These are phyloP conservation scores for Neoboletus subvelutipes DNA, from an alignment of 768 basidiomycete genomes.

Conservation along the genomic window DNA sequence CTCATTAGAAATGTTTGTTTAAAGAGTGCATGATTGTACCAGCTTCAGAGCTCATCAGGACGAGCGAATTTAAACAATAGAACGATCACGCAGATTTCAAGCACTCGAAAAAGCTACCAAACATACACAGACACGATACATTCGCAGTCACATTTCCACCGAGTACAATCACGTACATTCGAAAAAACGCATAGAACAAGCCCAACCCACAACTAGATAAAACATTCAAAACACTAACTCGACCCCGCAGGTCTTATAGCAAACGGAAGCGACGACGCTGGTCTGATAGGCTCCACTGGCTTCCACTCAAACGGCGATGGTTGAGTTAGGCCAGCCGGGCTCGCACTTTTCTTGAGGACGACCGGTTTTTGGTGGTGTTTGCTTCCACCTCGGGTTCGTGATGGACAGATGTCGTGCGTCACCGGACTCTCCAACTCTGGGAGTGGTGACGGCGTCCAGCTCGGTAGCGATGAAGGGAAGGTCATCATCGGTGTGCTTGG, in stretches of 20 bases:
- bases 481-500: slow-evolving; percentile 23
- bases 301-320: slow-evolving; percentile 23
- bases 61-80: too few relatives aligned
- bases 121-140: background rate
- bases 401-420: slow-evolving; percentile 16
- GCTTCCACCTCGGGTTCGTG: slow-evolving; percentile 22
- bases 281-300: slow-evolving; percentile 24
- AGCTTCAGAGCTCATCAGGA: too few relatives aligned
- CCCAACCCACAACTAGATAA: background rate
- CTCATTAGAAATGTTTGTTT: too few relatives aligned
- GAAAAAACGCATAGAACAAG: background rate
- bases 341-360: slow-evolving; percentile 27
- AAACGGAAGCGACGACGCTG: slow-evolving; percentile 27
- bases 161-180: background rate
- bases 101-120: too few relatives aligned
- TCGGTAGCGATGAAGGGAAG: slow-evolving; percentile 24
- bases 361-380: slow-evolving; percentile 40
- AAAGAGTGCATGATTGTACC: too few relatives aligned
- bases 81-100: too few relatives aligned
- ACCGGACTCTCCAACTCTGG: slow-evolving; percentile 16
- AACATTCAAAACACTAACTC: slow-evolving; percentile 2
- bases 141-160: background rate
- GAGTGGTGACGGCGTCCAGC: slow-evolving; percentile 25
- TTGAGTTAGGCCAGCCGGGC: slow-evolving; percentile 3
- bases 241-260: slow-evolving; percentile 21